Base-by-base conservation (phyloP, 148 eudicot species). In the Chenopodium suecicum region DNA sequence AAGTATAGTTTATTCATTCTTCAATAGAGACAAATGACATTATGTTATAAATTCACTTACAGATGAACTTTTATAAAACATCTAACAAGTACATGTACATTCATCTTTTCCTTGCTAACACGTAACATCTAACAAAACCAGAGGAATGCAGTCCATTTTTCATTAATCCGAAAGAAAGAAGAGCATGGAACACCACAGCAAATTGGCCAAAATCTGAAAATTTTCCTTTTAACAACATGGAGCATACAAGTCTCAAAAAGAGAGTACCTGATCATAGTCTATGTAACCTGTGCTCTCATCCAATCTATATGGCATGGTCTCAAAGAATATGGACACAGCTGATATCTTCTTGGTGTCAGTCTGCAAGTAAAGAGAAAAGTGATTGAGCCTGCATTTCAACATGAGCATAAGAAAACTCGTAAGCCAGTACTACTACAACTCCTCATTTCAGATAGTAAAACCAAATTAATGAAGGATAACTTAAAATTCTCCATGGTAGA, bases 331-430 rank as follows among this genome's bases (percentile, higher is more conserved):
- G 41, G 99, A 97, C 48, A 89, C 92, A 44, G 99, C 98, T 72
- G 99, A 97, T 82, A 97, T 97, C 91, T 97, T 97, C 92, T 97
- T 97, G 54, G 99, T 94, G 82, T 97, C 98, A 44, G 99, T 97
- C 99, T 97, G 92, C 85, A 83, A 75, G 74, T 79, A 41, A 64
- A 75, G 29, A 82, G 25, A 73, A 80, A 37, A 48, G 6, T 20
- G 13, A 9, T 44, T 78, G 41, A 23, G 25, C 44, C 13, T n/a
- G 58, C 34, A 17, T 50, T 17, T 37, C 72, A 14, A 31, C 9
- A 32, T 27, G 63, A 7, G 62, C 69, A 66, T 29, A 46, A 37
- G 70, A 62, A 63, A 64, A 16, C 44, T 27, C 29, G 17, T 5
- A 31, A 31, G 13, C 32, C 13, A 83, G 46, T 41, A 60, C 12